Base-by-base conservation (phyloP, 805 yeast species). In the Wickerhamomyces hampshirensis region DNA sequence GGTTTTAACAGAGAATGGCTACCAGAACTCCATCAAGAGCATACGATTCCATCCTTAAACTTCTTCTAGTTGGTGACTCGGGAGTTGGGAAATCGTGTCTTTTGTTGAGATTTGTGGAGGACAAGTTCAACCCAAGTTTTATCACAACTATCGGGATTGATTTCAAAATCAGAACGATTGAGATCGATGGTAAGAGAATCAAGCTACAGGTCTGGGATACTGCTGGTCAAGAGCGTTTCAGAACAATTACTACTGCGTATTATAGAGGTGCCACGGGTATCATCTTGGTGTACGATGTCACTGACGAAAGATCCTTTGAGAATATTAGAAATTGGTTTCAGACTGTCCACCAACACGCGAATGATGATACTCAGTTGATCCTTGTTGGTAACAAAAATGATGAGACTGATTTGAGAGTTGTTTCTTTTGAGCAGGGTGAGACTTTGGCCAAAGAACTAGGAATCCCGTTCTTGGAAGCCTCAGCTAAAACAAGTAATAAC, bases 61-160 rank as follows among this genome's bases (percentile, higher is more conserved):
- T 91, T 53, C 73, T 91, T 50, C 75, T 91, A 49, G 95, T 91
- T 47, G 98, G 98, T 40, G 96, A 89, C 66, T 84, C 95, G 23
- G 86, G 86, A 42, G 93, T 84, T 31, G 94, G 94, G 26, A 84
- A 84, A 57, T 83, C 97, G 28, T 91, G 97, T 70, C 71, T 89
- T 42, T 69, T 89, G 53, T 76, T 91, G 46, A 78, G 98, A 58
- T 91, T 91, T 65, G 95, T 91, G 42, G 96, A 88, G 53, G 97
- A 91, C 64, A 89, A 88, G 63, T 93, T 93, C 69, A 89, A 91
- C 53, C 97, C 98, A 5, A 79, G 93, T 15, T 93, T 91, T 64
- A 93, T 93, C 65, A 88, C 98, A 41, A 93, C 98, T 32, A 93
- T 93, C 55, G 98, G 98, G 37, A 93, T 93, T 54, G 98, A 93